Evolutionary conservation across 2,329 filamentous ascomycete species (phyloP).

Genomic region (Dryadomyces quercus-mongolicae): DNA sequence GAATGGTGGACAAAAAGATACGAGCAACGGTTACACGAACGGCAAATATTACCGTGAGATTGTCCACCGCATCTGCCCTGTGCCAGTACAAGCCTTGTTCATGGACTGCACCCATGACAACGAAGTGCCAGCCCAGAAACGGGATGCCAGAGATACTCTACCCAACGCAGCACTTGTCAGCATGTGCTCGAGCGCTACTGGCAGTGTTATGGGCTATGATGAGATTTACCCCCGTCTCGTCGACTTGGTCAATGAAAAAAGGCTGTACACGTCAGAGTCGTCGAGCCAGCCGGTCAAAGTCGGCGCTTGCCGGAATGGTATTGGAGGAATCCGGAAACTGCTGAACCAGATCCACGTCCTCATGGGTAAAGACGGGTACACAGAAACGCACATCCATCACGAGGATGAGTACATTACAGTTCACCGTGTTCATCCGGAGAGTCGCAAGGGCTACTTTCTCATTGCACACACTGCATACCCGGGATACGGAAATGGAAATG

Average conservation of each 20-base stretch:
- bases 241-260: slow-evolving; percentile 83
- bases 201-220: slow-evolving; percentile 96
- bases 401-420: slow-evolving; percentile 94
- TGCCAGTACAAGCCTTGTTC: slow-evolving; percentile 83
- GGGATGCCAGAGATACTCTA: slow-evolving; percentile 85
- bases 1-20: not conserved
- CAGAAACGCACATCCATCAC: slow-evolving; percentile 93
- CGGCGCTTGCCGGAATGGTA: slow-evolving; percentile 66
- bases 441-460: slow-evolving; percentile 85
- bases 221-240: slow-evolving; percentile 89
- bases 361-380: slow-evolving; percentile 91
- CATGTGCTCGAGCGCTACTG: slow-evolving; percentile 91
- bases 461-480: slow-evolving; percentile 95
- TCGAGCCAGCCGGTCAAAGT: slow-evolving; percentile 44
- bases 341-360: slow-evolving; percentile 89
- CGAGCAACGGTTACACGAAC: slow-evolving; percentile 13
- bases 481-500: slow-evolving; percentile 76
- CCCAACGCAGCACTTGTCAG: slow-evolving; percentile 87
- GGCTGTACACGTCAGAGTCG: slow-evolving; percentile 68
- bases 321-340: slow-evolving; percentile 81
- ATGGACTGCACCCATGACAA: slow-evolving; percentile 99
- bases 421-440: slow-evolving; percentile 85
- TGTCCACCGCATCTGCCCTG: slow-evolving; percentile 72
- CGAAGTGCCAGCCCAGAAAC: slow-evolving; percentile 87
- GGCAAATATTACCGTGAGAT: slow-evolving; percentile 43